Percentiles rank a stretch among this genome's conserved stretches.
These are phyloP conservation scores for Beta macrorhiza DNA, from an alignment of 179 eudicot species.

Conservation along the genomic window DNA sequence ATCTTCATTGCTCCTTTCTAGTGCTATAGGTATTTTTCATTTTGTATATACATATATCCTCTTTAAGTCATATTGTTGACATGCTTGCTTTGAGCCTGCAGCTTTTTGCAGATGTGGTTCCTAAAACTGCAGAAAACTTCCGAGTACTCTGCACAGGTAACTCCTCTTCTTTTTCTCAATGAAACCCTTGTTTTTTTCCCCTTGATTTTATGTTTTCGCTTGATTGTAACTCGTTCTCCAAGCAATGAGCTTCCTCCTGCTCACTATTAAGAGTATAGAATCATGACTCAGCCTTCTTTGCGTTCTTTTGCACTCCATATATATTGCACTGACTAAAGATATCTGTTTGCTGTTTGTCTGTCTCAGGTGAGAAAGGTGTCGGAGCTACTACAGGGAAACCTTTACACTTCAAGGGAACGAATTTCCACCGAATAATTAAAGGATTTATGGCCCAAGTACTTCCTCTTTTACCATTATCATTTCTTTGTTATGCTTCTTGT, in stretches of 20 bases:
- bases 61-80: conserved; percentile 11
- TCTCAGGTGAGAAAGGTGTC: conserved; percentile 83
- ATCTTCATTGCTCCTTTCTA: neutral
- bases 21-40: neutral
- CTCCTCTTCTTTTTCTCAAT: neutral
- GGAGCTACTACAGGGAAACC: conserved; percentile 79
- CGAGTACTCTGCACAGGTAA: conserved; percentile 89
- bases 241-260: neutral
- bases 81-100: conserved; percentile 33
- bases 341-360: neutral
- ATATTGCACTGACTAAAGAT: neutral
- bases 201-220: neutral
- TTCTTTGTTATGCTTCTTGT: conserved; percentile 9
- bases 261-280: neutral
- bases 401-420: conserved; percentile 76
- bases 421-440: conserved; percentile 81
- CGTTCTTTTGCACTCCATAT: neutral
- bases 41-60: neutral
- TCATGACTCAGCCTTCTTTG: neutral
- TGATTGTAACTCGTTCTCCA: neutral
- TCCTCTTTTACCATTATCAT: neutral
- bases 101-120: conserved; percentile 89
- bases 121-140: conserved; percentile 93
- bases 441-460: conserved; percentile 98
- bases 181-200: no score